Conservation (phyloP, 495 filamentous ascomycete genomes). For the Oidiodendron maius region DNA sequence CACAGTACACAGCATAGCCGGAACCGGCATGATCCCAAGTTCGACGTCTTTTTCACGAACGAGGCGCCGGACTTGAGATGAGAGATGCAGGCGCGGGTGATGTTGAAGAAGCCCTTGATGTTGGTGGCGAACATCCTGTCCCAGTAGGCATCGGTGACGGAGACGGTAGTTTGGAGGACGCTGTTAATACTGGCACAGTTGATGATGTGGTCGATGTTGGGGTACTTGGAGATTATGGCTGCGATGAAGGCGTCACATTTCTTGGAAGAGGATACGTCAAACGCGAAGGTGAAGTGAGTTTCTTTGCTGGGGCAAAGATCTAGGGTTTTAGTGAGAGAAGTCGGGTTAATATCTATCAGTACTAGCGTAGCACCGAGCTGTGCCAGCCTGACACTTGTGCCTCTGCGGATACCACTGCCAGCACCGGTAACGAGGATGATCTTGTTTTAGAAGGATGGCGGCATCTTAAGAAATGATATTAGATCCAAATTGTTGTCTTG, state of each 20-base stretch:
- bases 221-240: conserved; percentile 24
- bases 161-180: conserved; percentile 32
- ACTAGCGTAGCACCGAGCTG: conserved; percentile 32
- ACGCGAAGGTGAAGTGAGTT: conserved; percentile 22
- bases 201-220: conserved; percentile 38
- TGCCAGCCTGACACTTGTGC: conserved; percentile 36
- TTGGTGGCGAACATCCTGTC: conserved; percentile 25
- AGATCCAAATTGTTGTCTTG: too few species aligned
- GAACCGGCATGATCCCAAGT: conserved; percentile 32
- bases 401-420: conserved; percentile 42
- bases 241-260: conserved; percentile 25
- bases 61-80: conserved; percentile 13
- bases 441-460: conserved; percentile 27
- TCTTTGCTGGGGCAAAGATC: conserved; percentile 11
- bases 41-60: conserved; percentile 36
- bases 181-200: conserved; percentile 49
- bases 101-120: conserved; percentile 28
- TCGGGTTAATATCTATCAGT: conserved; percentile 37
- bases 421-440: conserved; percentile 45
- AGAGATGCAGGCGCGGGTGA: conserved; percentile 27
- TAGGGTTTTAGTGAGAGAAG: conserved; percentile 18
- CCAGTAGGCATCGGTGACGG: conserved; percentile 14
- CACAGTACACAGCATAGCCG: conserved; percentile 42
- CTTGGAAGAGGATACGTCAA: conserved; percentile 32
- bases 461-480: too few species aligned